Conservation (phyloP, 345 rosid genomes). For the Populus davidiana region DNA sequence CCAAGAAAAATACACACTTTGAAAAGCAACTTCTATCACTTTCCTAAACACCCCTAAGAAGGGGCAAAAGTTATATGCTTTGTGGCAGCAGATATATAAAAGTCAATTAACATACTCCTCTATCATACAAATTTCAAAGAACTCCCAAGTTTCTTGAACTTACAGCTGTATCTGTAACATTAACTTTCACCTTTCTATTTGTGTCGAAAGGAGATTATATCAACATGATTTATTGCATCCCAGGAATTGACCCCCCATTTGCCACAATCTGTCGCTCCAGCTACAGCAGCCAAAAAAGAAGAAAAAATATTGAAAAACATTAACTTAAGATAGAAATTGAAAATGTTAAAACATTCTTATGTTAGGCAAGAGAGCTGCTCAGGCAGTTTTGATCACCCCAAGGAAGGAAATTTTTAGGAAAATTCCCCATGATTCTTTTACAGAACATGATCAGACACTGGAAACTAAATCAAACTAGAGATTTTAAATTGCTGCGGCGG, state of each 20-base stretch:
- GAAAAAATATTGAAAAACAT: not conserved
- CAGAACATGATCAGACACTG: not conserved
- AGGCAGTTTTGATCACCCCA: not conserved
- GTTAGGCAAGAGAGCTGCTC: not conserved
- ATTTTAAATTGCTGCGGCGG: not conserved
- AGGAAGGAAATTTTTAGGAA: not conserved
- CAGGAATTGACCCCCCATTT: constrained; percentile 70
- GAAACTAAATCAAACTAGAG: not conserved
- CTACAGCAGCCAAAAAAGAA: constrained; percentile 31
- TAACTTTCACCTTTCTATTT: constrained; percentile 10
- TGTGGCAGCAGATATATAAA: not conserved
- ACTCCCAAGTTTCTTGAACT: not conserved
- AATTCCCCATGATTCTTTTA: not conserved
- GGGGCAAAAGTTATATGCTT: not conserved
- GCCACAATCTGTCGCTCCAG: constrained; percentile 62
- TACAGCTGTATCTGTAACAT: not conserved
- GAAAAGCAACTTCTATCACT: no score
- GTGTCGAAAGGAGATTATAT: not conserved
- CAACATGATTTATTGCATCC: constrained; percentile 23
- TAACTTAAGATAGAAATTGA: not conserved
- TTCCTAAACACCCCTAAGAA: no score
- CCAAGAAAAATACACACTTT: no score
- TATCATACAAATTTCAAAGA: not conserved
- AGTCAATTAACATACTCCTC: not conserved
- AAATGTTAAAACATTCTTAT: not conserved